Evolutionary conservation across 148 eudicot genomes (phyloP).

Genomic region (Camellia sinensis): DNA sequence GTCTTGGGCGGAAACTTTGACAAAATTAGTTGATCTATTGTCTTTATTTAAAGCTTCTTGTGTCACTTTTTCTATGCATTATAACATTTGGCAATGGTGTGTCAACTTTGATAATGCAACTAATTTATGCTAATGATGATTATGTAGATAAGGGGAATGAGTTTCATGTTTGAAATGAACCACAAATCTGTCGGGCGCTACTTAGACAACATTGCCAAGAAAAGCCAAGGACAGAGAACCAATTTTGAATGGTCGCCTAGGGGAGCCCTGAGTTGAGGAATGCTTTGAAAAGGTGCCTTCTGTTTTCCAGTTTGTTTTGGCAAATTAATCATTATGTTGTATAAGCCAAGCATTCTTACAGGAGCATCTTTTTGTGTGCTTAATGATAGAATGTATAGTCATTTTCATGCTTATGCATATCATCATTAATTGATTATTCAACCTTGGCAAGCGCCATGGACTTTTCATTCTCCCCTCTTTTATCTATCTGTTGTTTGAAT

Average conservation of each 20-base stretch:
- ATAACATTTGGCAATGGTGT: neutral
- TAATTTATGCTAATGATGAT: slow-evolving; percentile 17
- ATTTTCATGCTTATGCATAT: slow-evolving; percentile 3
- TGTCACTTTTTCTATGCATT: neutral
- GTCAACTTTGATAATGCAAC: slow-evolving; percentile 9
- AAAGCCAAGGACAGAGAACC: too few relatives aligned
- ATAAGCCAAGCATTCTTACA: neutral
- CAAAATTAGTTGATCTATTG: too few relatives aligned
- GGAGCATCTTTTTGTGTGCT: neutral
- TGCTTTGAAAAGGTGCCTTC: slow-evolving; percentile 6
- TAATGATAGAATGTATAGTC: neutral
- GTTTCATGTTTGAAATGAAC: slow-evolving; percentile 63
- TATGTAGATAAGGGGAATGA: slow-evolving; percentile 53
- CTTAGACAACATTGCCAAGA: slow-evolving; percentile 29
- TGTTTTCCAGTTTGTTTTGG: neutral
- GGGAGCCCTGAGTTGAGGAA: slow-evolving; percentile 14
- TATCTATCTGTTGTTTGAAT: too few relatives aligned
- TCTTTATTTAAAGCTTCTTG: neutral
- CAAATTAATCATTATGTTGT: neutral
- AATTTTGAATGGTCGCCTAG: neutral
- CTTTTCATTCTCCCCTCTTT: too few relatives aligned
- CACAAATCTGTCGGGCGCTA: slow-evolving; percentile 42
- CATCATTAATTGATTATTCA: slow-evolving; percentile 12
- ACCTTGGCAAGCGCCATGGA: neutral
- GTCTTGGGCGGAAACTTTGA: too few relatives aligned